A percentile compares a stretch with the other conserved stretches of the same genome.
phyloP scores from a whole-genome alignment of 2,329 filamentous ascomycete species.

The Pseudogymnoascus sp. region DNA sequence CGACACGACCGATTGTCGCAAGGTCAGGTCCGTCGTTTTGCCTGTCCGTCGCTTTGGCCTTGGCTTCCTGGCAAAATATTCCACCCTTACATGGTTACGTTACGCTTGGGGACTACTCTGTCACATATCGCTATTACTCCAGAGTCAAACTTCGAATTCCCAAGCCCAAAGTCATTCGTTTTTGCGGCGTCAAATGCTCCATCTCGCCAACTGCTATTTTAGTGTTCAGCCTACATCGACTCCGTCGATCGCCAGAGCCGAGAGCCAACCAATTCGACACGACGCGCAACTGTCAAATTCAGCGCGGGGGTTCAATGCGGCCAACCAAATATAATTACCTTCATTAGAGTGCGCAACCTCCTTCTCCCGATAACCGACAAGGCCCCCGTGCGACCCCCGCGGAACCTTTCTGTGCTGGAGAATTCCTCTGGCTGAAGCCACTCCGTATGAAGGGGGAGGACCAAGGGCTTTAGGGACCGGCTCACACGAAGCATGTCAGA shows the following conservation, averaged over 20 bases:
- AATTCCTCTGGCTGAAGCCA: not conserved
- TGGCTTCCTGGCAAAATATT: not conserved
- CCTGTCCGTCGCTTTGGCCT: not conserved
- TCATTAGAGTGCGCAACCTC: conserved; percentile 4
- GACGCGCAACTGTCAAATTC: not conserved
- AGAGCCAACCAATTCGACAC: conserved; percentile 8
- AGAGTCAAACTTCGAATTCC: not conserved
- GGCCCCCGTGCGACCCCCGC: not conserved
- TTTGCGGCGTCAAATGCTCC: not conserved
- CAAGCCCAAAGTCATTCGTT: not conserved
- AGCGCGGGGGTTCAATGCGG: not conserved
- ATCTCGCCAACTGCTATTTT: not conserved
- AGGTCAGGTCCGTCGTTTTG: not conserved
- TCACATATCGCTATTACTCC: not conserved
- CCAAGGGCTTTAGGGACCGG: not conserved
- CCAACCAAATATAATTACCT: not conserved
- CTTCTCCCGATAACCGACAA: not conserved
- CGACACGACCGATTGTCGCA: not conserved
- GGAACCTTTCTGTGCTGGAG: not conserved
- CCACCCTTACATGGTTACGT: not conserved
- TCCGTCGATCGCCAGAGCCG: conserved; percentile 3
- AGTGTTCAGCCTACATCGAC: not conserved
- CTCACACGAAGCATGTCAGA: not conserved
- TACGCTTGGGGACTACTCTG: not conserved
- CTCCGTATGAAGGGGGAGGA: not conserved